Evolutionary conservation across 2,329 filamentous ascomycete species (phyloP).

Genomic region (Penicillium decumbens): DNA sequence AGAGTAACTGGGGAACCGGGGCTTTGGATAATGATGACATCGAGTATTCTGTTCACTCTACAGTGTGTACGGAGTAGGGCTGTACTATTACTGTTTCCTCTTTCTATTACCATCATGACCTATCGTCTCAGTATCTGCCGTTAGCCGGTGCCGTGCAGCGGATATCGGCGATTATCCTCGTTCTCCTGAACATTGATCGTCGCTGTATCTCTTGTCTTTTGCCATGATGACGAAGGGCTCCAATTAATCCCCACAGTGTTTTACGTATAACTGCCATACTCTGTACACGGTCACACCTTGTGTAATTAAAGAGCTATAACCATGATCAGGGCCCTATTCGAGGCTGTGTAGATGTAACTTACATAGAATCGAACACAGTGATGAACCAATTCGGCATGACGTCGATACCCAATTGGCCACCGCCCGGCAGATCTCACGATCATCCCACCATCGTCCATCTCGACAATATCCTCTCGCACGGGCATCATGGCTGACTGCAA

Average conservation of each 20-base stretch:
- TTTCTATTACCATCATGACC: background rate
- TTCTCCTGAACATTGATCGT: background rate
- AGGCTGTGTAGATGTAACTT: background rate
- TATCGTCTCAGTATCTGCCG: background rate
- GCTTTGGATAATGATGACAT: background rate
- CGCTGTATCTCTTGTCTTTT: background rate
- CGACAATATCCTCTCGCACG: constrained; percentile 3
- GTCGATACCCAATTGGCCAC: constrained; percentile 11
- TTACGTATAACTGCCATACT: background rate
- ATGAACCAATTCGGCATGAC: constrained; percentile 11
- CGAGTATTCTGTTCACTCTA: background rate
- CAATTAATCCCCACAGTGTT: background rate
- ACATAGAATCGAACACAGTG: too few relatives aligned
- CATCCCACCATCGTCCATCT: constrained; percentile 17
- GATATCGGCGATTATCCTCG: background rate
- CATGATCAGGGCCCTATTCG: background rate
- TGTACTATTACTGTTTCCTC: background rate
- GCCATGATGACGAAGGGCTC: background rate
- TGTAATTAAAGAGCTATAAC: background rate
- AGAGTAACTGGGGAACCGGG: background rate
- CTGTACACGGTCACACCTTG: background rate
- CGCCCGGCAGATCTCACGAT: constrained; percentile 15
- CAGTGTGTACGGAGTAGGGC: background rate
- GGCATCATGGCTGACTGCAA: constrained; percentile 47
- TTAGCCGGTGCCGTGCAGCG: background rate